Conservation (phyloP, 176 grass and related monocot species). For the Carex myosuroides region DNA sequence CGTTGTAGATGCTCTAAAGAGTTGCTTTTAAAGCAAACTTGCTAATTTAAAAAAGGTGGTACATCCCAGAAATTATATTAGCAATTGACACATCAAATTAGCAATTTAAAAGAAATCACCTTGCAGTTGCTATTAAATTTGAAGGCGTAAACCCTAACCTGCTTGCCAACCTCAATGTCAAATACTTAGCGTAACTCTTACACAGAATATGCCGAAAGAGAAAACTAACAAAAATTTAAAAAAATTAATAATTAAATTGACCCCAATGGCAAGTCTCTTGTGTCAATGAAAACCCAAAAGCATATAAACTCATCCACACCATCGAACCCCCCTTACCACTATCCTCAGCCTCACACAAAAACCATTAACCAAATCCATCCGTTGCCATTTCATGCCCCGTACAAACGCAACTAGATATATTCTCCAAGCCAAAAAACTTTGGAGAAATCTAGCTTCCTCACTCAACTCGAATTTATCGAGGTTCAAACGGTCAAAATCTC, state of each 20-base stretch:
- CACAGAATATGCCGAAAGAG: conserved; percentile 10
- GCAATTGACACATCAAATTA: too few species aligned
- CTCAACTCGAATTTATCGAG: conserved; percentile 4
- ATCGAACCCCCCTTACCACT: background rate
- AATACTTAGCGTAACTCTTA: conserved; percentile 21
- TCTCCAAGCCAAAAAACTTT: conserved; percentile 13
- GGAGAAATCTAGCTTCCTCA: conserved; percentile 12
- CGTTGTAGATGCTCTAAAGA: too few species aligned
- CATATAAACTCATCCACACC: background rate
- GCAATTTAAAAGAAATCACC: too few species aligned
- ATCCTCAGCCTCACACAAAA: background rate
- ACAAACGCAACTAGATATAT: background rate
- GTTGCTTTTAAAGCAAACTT: too few species aligned
- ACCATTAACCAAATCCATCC: background rate
- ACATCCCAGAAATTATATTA: too few species aligned
- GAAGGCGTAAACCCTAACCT: background rate
- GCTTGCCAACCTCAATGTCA: conserved; percentile 8
- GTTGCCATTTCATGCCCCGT: conserved; percentile 16
- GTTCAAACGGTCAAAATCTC: conserved; percentile 14
- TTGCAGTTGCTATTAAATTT: background rate
- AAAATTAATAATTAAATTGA: background rate
- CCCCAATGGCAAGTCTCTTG: background rate
- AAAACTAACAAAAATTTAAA: background rate
- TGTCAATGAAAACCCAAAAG: background rate
- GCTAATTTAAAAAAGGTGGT: too few species aligned